Percentiles rank a stretch among this genome's conserved stretches.
phyloP scores from a whole-genome alignment of 495 filamentous ascomycete species.

The Chaetomium fimeti region DNA sequence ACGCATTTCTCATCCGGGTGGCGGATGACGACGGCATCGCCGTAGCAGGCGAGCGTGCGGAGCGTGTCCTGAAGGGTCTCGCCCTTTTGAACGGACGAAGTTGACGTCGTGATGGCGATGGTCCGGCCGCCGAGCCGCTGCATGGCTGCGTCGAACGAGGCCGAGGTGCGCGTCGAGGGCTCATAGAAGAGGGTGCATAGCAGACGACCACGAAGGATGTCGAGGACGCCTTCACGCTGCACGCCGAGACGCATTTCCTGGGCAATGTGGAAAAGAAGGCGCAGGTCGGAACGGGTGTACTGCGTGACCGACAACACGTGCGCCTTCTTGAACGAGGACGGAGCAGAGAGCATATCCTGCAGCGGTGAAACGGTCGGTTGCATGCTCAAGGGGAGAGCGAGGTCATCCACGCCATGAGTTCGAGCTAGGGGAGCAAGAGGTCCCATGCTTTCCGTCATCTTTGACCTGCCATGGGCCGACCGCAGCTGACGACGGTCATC shows the following conservation, averaged over 20 bases:
- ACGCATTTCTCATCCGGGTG: constrained; percentile 80
- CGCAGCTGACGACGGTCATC: constrained; percentile 29
- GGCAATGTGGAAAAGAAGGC: constrained; percentile 91
- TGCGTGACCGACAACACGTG: constrained; percentile 88
- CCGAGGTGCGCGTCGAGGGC: constrained; percentile 91
- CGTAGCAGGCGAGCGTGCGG: constrained; percentile 89
- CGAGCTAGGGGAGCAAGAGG: constrained; percentile 19
- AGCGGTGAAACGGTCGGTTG: constrained; percentile 46
- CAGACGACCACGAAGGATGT: constrained; percentile 79
- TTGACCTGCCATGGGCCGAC: constrained; percentile 23
- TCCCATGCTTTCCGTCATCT: constrained; percentile 28
- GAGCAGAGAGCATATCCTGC: constrained; percentile 65
- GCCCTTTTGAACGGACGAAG: constrained; percentile 87
- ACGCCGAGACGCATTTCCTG: constrained; percentile 95
- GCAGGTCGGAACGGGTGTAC: constrained; percentile 81
- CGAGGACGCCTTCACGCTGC: constrained; percentile 82
- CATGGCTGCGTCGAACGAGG: constrained; percentile 97
- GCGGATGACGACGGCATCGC: constrained; percentile 89
- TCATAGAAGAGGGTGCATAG: constrained; percentile 95
- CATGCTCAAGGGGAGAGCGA: constrained; percentile 51
- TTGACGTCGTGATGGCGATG: constrained; percentile 70
- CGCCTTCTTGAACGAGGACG: constrained; percentile 78
- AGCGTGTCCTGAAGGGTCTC: constrained; percentile 91
- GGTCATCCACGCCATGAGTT: constrained; percentile 45
- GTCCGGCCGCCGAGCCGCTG: constrained; percentile 88